These are phyloP conservation scores for Eucalyptus lansdowneana DNA, from an alignment of 345 rosid species.

Conservation along the genomic window DNA sequence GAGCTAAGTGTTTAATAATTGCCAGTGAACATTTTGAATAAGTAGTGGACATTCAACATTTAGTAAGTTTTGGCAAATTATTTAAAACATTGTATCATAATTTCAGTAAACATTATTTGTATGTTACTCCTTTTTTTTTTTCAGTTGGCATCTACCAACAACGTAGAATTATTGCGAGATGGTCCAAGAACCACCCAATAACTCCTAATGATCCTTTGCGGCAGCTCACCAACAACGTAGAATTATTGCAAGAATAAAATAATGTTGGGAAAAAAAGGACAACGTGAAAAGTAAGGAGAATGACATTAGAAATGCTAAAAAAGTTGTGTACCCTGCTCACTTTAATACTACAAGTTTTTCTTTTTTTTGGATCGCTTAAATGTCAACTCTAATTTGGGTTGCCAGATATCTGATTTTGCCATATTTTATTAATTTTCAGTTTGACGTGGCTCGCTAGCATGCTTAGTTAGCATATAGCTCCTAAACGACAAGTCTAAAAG, in stretches of 20 bases:
- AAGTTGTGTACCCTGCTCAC: fast-evolving
- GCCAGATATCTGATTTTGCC: too few relatives aligned
- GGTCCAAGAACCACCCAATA: neutral
- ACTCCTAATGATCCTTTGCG: neutral
- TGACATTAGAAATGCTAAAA: too few relatives aligned
- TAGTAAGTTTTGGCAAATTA: neutral
- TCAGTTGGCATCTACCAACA: neutral
- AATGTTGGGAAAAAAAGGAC: neutral
- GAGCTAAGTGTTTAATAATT: neutral
- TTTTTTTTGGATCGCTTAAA: too few relatives aligned
- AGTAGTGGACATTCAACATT: neutral
- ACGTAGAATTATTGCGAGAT: neutral
- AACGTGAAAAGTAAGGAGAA: neutral
- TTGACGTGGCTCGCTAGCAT: too few relatives aligned
- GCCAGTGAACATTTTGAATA: neutral
- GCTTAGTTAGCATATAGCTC: too few relatives aligned
- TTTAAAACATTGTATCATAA: neutral
- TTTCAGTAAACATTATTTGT: neutral
- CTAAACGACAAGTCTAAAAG: too few relatives aligned
- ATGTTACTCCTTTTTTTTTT: neutral
- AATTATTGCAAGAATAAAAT: neutral
- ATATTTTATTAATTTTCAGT: too few relatives aligned
- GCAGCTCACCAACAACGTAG: too few relatives aligned
- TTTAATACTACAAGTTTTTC: too few relatives aligned
- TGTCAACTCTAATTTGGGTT: too few relatives aligned